Base-by-base conservation (phyloP, 495 filamentous ascomycete genomes). In the Tuber calosporum region DNA sequence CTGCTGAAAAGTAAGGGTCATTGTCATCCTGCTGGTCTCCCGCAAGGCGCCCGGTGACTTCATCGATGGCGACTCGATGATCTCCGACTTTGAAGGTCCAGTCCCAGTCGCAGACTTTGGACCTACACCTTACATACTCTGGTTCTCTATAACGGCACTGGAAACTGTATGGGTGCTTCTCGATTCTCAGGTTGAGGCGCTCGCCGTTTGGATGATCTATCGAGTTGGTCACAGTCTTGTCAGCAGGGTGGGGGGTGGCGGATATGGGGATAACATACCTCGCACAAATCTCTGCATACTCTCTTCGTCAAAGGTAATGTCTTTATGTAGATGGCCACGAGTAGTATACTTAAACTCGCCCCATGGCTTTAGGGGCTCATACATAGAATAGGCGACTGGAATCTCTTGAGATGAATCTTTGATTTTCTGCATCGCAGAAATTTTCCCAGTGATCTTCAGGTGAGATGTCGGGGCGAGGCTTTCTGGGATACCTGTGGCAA, bases 121-220 rank as follows among this genome's bases (percentile, higher is more conserved):
- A 68, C 0, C 79, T 72, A 53, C 79, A 81, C 36, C 37, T 20
- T 26, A 69, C 73, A 58, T 80, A 77, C 34, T 70, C 58, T 1
- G 66, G 68, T 20, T 73, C 72, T 6, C 73, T 73, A 53, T 74
- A 76, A 15, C 77, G 77, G 1, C 11, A 22, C 48, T 69, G 77
- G 39, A 70, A 71, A n/a, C 78, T 76, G 26, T 80, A 77, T 15
- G 78, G 79, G 66, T 77, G 70, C 22, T 78, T 80, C 30, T 78
- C 78, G 41, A 81, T 69, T n/a, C 79, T 68, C 30, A 81, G 72
- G 41, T 69, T 30, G 42, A 81, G 77, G 0, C 66, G 73, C 7
- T 71, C 30, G 15, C 79, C 79, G 2, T 80, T 79, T 9, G 79
- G 79, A 19, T 81, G 79, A 30, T 71, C 67, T 76, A 41, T 75